phyloP scores from a whole-genome alignment of 768 basidiomycete species.

The Pleurotus ostreatus region DNA sequence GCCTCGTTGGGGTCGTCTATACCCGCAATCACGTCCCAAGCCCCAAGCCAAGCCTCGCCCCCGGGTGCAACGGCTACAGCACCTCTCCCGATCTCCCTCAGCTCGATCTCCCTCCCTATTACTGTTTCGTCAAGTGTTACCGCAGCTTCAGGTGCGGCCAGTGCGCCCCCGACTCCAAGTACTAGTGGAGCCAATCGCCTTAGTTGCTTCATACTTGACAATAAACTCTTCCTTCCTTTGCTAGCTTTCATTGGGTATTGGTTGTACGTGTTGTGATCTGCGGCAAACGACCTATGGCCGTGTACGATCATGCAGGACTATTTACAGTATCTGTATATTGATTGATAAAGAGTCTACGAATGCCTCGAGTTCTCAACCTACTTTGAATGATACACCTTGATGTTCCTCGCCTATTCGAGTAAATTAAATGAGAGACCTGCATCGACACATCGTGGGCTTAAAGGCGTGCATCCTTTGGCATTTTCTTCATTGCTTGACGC shows the following conservation, averaged over 20 bases:
- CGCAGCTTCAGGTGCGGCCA: background rate
- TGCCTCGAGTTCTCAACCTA: no score
- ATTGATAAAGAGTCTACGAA: no score
- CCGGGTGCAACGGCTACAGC: background rate
- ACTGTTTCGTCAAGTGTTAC: background rate
- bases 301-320: no score
- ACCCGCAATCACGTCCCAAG: background rate
- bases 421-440: no score
- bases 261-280: no score
- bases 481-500: conserved; percentile 66
- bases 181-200: background rate
- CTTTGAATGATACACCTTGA: no score
- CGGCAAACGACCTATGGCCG: no score
- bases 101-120: background rate
- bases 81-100: background rate
- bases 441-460: conserved; percentile 11
- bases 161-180: background rate
- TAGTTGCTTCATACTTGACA: background rate
- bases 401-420: no score
- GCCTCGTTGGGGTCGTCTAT: background rate
- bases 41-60: background rate
- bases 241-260: no score
- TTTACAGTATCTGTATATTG: no score
- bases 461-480: conserved; percentile 41
- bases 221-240: no score